Percentiles rank a stretch among this genome's conserved stretches.
Conservation (phyloP, 768 basidiomycete genomes). For the Hypholoma fasciculare region DNA sequence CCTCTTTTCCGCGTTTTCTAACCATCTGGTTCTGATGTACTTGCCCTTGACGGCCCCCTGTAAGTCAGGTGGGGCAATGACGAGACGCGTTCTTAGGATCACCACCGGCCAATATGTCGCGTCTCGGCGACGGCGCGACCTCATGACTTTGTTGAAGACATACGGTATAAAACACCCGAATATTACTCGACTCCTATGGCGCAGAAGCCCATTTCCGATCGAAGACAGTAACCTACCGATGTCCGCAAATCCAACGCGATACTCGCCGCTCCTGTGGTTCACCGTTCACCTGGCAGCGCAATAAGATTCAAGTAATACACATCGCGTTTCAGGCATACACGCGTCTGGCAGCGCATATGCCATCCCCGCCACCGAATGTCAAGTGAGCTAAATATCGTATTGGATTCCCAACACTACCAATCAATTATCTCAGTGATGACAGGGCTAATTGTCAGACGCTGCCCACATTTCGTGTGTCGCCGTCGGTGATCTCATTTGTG, state of each 20-base stretch:
- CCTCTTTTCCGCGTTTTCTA: too few species aligned
- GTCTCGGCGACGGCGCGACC: background rate
- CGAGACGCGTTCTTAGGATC: background rate
- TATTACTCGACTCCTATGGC: too few species aligned
- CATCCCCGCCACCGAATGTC: background rate
- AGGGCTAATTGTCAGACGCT: background rate
- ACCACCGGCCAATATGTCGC: background rate
- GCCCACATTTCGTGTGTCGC: background rate
- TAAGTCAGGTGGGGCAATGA: background rate
- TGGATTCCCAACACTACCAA: background rate
- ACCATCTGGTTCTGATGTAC: too few species aligned
- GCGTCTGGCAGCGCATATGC: conserved; percentile 1
- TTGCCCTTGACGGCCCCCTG: background rate
- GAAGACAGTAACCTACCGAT: too few species aligned
- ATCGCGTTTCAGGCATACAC: background rate
- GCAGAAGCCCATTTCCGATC: too few species aligned
- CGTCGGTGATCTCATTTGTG: too few species aligned
- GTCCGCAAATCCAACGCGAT: too few species aligned
- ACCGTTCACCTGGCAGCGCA: background rate
- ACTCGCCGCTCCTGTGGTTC: background rate
- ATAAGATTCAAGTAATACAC: background rate
- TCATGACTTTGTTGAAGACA: too few species aligned
- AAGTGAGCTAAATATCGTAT: too few species aligned
- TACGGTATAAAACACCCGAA: too few species aligned
- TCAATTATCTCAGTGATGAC: background rate